Percentiles rank a stretch among this genome's conserved stretches.
These are phyloP conservation scores for Gilbertella persicaria DNA, from an alignment of 371 early-diverging fungal genomes.

Conservation along the genomic window DNA sequence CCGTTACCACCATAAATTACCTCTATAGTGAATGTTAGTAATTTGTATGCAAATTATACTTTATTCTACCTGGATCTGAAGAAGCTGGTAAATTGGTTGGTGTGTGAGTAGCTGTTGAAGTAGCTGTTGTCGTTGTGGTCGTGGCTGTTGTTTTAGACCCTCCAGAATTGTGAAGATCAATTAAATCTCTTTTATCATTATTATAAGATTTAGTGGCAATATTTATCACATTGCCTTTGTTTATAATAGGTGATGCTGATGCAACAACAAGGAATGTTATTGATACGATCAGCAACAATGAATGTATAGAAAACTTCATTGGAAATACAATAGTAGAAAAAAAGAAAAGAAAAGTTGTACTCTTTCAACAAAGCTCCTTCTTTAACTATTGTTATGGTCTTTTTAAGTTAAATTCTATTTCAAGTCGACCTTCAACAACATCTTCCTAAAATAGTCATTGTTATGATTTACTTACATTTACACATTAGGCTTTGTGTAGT, in stretches of 20 bases:
- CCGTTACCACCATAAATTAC: constrained; percentile 19
- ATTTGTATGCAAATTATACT: neutral
- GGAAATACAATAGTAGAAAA: neutral
- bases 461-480: too few relatives aligned
- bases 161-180: constrained; percentile 18
- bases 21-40: neutral
- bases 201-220: neutral
- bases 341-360: neutral
- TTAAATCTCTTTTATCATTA: constrained; percentile 10
- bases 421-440: constrained; percentile 5
- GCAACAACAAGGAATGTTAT: neutral
- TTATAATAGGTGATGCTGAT: neutral
- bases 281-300: neutral
- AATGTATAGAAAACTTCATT: neutral
- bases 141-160: constrained; percentile 9
- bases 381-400: too few relatives aligned
- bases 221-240: neutral
- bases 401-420: too few relatives aligned
- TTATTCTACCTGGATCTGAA: constrained; percentile 10
- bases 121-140: constrained; percentile 2
- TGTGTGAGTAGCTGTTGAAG: constrained; percentile 1
- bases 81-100: constrained; percentile 6
- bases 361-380: neutral
- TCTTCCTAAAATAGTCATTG: constrained; percentile 15
- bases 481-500: too few relatives aligned